Evolutionary conservation across 1,284 basidiomycete species (phyloP).

Genomic region (Boletellus sp.): DNA sequence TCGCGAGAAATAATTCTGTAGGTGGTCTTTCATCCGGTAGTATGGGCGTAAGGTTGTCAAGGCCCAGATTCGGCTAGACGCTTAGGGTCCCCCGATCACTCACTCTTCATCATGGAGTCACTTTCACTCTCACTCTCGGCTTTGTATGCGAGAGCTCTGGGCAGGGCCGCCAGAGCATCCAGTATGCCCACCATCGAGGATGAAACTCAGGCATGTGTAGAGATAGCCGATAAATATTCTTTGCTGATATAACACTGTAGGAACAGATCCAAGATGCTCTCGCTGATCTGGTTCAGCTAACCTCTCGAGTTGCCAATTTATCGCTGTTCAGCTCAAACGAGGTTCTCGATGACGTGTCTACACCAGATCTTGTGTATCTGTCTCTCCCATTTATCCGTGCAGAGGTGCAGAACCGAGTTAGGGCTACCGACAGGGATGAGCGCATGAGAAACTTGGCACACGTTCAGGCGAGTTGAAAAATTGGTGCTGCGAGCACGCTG

Average conservation of each 20-base stretch:
- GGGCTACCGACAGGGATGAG: conserved; percentile 54
- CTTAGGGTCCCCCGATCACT: conserved; percentile 16
- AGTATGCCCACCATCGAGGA: conserved; percentile 46
- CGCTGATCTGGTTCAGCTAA: conserved; percentile 49
- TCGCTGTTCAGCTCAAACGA: conserved; percentile 88
- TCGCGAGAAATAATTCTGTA: conserved; percentile 19
- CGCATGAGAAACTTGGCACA: conserved; percentile 55
- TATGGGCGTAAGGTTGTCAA: no score
- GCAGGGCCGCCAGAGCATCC: conserved; percentile 41
- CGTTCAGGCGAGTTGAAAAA: conserved; percentile 52
- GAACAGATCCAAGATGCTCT: conserved; percentile 54
- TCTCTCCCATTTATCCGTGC: conserved; percentile 70
- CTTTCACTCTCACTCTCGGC: conserved; percentile 41
- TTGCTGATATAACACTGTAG: conserved; percentile 36
- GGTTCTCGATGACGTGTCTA: conserved; percentile 78
- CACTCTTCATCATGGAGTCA: conserved; percentile 26
- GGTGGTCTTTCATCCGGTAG: conserved; percentile 12
- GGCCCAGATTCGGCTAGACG: no score
- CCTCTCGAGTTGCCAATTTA: conserved; percentile 51
- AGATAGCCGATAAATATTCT: background rate
- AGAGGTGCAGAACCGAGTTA: conserved; percentile 69
- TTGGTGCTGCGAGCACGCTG: conserved; percentile 15
- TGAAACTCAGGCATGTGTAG: conserved; percentile 44
- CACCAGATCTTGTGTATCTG: conserved; percentile 77
- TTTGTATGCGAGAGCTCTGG: conserved; percentile 45